Conservation (phyloP, 805 yeast species). For the Saturnispora halmiae region DNA sequence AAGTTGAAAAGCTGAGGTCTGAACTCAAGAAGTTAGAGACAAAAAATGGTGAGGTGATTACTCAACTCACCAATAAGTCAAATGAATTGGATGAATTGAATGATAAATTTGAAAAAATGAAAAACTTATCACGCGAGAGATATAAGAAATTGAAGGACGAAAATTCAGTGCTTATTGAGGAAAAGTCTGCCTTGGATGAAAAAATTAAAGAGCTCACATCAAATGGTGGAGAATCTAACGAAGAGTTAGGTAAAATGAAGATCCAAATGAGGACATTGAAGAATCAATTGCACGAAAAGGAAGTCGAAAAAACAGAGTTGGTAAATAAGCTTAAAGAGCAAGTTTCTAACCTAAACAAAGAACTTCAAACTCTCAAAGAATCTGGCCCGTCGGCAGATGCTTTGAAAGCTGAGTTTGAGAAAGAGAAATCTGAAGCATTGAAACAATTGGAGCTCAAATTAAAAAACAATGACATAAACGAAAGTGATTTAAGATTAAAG, state of each 20-base stretch:
- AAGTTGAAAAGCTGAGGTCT: constrained; percentile 50
- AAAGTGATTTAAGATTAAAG: constrained; percentile 15
- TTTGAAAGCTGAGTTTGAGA: constrained; percentile 14
- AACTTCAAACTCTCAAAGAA: constrained; percentile 3
- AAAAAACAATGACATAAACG: constrained; percentile 11
- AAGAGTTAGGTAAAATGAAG: constrained; percentile 17
- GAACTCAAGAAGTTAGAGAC: constrained; percentile 32
- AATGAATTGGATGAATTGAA: constrained; percentile 15
- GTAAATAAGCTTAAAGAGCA: constrained; percentile 5
- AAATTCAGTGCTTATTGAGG: constrained; percentile 14
- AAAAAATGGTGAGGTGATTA: constrained; percentile 20
- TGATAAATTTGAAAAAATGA: constrained; percentile 24
- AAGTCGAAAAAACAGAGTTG: constrained; percentile 6
- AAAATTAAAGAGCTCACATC: constrained; percentile 19
- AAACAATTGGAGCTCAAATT: constrained; percentile 18
- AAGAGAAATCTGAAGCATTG: constrained; percentile 17
- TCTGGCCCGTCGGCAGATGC: not conserved
- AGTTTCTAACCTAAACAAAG: not conserved
- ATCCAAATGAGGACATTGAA: constrained; percentile 14
- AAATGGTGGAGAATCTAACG: constrained; percentile 8
- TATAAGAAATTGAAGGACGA: constrained; percentile 23
- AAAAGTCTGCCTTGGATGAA: constrained; percentile 14
- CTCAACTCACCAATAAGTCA: constrained; percentile 1
- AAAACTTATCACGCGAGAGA: constrained; percentile 26
- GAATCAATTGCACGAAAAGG: constrained; percentile 13